Conservation (phyloP, 352 stramenopile species). For the Globisporangium paroecandrum region DNA sequence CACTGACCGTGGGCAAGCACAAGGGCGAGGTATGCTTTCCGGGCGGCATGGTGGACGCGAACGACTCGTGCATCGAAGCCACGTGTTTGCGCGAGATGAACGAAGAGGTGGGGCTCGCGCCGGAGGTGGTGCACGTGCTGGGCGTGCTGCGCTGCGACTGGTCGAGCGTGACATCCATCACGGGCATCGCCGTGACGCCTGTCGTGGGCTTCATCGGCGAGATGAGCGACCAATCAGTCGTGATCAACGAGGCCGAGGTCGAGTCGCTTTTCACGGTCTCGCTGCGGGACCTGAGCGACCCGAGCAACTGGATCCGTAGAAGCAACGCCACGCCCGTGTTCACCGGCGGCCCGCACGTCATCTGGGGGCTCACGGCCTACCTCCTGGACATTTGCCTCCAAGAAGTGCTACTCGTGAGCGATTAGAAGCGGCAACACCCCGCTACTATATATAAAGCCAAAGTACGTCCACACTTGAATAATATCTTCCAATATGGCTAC, state of each 20-base stretch:
- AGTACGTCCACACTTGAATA: not conserved
- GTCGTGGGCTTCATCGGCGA: slow-evolving; percentile 96
- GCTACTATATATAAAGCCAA: not conserved
- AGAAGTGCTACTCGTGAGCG: slow-evolving; percentile 54
- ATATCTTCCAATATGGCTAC: slow-evolving; percentile 3
- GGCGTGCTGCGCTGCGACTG: slow-evolving; percentile 96
- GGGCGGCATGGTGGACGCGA: slow-evolving; percentile 93
- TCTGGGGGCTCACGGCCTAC: slow-evolving; percentile 97
- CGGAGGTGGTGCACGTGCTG: slow-evolving; percentile 87
- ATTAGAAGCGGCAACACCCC: not conserved
- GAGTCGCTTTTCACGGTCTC: slow-evolving; percentile 95
- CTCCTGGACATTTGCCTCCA: slow-evolving; percentile 89
- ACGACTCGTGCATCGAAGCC: slow-evolving; percentile 91
- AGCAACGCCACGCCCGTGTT: slow-evolving; percentile 91
- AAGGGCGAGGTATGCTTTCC: slow-evolving; percentile 97
- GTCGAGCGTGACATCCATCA: slow-evolving; percentile 92
- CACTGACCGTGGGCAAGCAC: slow-evolving; percentile 88
- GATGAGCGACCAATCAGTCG: slow-evolving; percentile 86
- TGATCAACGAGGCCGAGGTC: slow-evolving; percentile 95
- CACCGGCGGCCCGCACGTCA: slow-evolving; percentile 91
- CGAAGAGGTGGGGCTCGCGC: slow-evolving; percentile 93
- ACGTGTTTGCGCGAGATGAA: slow-evolving; percentile 98
- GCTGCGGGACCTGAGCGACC: slow-evolving; percentile 82
- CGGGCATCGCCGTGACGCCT: slow-evolving; percentile 96
- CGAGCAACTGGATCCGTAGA: slow-evolving; percentile 75